A percentile compares a stretch with the other conserved stretches of the same genome.
Evolutionary conservation across 345 rosid species (phyloP).

Genomic region (Salix dunnii): DNA sequence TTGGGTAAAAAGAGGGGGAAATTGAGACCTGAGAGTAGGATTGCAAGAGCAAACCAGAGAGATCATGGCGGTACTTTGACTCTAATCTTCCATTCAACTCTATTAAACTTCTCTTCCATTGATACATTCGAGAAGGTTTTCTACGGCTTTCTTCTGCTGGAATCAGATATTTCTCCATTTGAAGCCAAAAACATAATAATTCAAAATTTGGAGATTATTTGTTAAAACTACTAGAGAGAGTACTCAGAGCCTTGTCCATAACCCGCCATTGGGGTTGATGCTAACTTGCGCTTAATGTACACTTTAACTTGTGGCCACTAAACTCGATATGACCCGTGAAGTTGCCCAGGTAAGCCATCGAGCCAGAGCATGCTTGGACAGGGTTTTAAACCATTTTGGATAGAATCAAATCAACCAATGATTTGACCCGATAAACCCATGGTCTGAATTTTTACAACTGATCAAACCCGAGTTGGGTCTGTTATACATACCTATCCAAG

Average conservation of each 20-base stretch:
- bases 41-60: conserved; percentile 48
- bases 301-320: too few relatives aligned
- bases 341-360: too few relatives aligned
- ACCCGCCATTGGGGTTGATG: conserved; percentile 4
- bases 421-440: too few relatives aligned
- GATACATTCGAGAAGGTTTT: conserved; percentile 12
- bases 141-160: conserved; percentile 35
- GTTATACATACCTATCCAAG: too few relatives aligned
- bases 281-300: background rate
- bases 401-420: too few relatives aligned
- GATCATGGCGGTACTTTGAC: conserved; percentile 47
- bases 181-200: too few relatives aligned
- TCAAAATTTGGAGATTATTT: background rate
- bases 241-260: background rate
- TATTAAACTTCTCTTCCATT: conserved; percentile 54
- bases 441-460: too few relatives aligned
- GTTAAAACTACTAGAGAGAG: background rate
- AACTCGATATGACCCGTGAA: too few relatives aligned
- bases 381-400: too few relatives aligned
- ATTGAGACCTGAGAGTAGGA: conserved; percentile 61
- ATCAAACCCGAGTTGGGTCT: too few relatives aligned
- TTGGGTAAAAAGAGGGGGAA: background rate
- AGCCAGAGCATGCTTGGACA: too few relatives aligned
- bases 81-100: conserved; percentile 62
- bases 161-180: conserved; percentile 47